phyloP scores from a whole-genome alignment of 345 rosid species.

The Eucalyptus pumila region DNA sequence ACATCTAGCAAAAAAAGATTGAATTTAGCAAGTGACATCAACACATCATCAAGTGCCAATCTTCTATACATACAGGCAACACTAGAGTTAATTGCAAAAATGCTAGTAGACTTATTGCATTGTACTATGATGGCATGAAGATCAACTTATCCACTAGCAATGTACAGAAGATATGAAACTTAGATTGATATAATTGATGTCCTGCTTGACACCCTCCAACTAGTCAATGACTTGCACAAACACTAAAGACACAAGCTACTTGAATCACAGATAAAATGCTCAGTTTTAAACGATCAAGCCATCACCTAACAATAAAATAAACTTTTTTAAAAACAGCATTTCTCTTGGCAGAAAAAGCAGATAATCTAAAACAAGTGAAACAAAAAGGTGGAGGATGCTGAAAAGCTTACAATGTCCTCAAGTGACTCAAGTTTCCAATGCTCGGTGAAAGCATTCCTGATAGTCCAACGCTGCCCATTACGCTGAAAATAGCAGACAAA shows the following conservation, averaged over 20 bases:
- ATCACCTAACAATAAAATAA: not conserved
- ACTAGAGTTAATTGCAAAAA: not conserved
- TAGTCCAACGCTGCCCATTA: conserved; percentile 70
- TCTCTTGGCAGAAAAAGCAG: not conserved
- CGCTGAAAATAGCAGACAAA: conserved; percentile 19
- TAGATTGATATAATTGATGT: not conserved
- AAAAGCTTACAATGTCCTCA: conserved; percentile 58
- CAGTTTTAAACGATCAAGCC: not conserved
- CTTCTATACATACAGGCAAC: not conserved
- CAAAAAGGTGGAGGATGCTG: not conserved
- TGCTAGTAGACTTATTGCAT: not conserved
- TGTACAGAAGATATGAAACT: not conserved
- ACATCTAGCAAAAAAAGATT: not conserved
- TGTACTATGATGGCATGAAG: not conserved
- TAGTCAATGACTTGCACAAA: not conserved
- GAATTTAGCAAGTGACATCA: not conserved
- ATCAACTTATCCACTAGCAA: not conserved
- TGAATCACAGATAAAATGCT: not conserved
- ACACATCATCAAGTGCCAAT: not conserved
- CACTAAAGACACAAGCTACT: not conserved
- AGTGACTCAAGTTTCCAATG: conserved; percentile 69
- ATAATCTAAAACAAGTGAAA: not conserved
- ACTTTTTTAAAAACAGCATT: not conserved
- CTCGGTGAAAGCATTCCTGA: conserved; percentile 63
- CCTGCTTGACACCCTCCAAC: not conserved